These are phyloP conservation scores for Talaromyces atroroseus DNA, from an alignment of 2,329 filamentous ascomycete genomes.

Conservation along the genomic window DNA sequence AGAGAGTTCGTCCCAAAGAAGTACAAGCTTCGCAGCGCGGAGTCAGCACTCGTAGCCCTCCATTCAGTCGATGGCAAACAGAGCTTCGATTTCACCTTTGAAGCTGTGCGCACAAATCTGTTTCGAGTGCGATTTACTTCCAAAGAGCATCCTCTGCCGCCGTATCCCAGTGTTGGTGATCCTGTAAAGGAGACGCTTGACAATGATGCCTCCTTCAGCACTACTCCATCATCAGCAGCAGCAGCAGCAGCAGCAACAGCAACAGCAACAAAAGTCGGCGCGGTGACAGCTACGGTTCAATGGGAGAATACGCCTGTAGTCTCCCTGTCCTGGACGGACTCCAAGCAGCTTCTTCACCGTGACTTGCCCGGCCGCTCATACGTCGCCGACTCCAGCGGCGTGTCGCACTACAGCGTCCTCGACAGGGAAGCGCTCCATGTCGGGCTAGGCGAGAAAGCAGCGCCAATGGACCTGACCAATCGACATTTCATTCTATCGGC, in stretches of 20 bases:
- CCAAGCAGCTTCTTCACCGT: slow-evolving; percentile 51
- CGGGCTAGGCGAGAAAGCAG: slow-evolving; percentile 66
- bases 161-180: slow-evolving; percentile 56
- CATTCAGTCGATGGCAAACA: slow-evolving; percentile 36
- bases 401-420: slow-evolving; percentile 61
- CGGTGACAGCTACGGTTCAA: slow-evolving; percentile 52
- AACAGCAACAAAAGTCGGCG: slow-evolving; percentile 44
- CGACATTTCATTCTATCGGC: slow-evolving; percentile 62
- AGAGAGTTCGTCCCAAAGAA: slow-evolving; percentile 40
- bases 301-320: slow-evolving; percentile 57
- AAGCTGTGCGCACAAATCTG: slow-evolving; percentile 56
- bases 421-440: slow-evolving; percentile 60
- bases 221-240: slow-evolving; percentile 19
- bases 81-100: slow-evolving; percentile 56
- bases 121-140: slow-evolving; percentile 66
- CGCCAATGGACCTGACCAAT: slow-evolving; percentile 66
- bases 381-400: slow-evolving; percentile 54
- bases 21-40: slow-evolving; percentile 28
- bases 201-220: slow-evolving; percentile 20
- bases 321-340: slow-evolving; percentile 48
- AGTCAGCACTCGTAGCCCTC: slow-evolving; percentile 34
- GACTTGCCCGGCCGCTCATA: slow-evolving; percentile 65
- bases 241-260: slow-evolving; percentile 32
- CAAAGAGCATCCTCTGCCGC: slow-evolving; percentile 56
- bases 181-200: slow-evolving; percentile 36